phyloP scores from a whole-genome alignment of 495 filamentous ascomycete species.

The Trichocladium antarcticum region DNA sequence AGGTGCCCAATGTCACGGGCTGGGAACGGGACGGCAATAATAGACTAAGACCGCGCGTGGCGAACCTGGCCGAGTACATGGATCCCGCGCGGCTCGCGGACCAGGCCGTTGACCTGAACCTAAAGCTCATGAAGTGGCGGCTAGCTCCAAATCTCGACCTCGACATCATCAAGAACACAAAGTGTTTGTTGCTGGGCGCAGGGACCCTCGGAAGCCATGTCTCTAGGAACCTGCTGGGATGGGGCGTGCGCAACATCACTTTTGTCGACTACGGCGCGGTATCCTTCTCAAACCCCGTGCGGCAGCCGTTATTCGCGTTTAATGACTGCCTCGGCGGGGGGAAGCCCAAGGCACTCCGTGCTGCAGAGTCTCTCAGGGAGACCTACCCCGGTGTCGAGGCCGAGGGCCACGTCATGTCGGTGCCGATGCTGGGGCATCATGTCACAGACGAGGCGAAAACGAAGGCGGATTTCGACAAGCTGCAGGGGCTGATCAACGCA shows the following conservation, averaged over 20 bases:
- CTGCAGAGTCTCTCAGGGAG: slow-evolving; percentile 67
- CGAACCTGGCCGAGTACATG: slow-evolving; percentile 82
- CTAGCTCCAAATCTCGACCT: slow-evolving; percentile 81
- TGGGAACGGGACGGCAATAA: slow-evolving; percentile 79
- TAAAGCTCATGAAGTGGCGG: slow-evolving; percentile 98
- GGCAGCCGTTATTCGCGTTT: slow-evolving; percentile 85
- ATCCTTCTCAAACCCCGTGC: slow-evolving; percentile 94
- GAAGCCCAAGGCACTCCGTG: slow-evolving; percentile 68
- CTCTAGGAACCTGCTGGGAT: slow-evolving; percentile 79
- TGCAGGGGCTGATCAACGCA: slow-evolving; percentile 64
- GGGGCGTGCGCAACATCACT: slow-evolving; percentile 94
- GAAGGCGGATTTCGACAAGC: slow-evolving; percentile 59
- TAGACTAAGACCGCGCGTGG: slow-evolving; percentile 62
- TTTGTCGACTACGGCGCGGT: slow-evolving; percentile 92
- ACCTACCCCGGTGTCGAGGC: slow-evolving; percentile 88
- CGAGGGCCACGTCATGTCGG: slow-evolving; percentile 63
- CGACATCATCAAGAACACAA: slow-evolving; percentile 79
- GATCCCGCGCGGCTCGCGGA: slow-evolving; percentile 78
- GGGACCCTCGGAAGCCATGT: slow-evolving; percentile 93
- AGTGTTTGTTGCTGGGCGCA: slow-evolving; percentile 86
- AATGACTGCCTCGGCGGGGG: slow-evolving; percentile 80
- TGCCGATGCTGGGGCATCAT: slow-evolving; percentile 92
- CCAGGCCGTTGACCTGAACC: slow-evolving; percentile 92
- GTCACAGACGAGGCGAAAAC: slow-evolving; percentile 57
- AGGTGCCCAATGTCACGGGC: slow-evolving; percentile 79